phyloP scores from a whole-genome alignment of 805 yeast species.

The Wickerhamiella vanderwaltii region DNA sequence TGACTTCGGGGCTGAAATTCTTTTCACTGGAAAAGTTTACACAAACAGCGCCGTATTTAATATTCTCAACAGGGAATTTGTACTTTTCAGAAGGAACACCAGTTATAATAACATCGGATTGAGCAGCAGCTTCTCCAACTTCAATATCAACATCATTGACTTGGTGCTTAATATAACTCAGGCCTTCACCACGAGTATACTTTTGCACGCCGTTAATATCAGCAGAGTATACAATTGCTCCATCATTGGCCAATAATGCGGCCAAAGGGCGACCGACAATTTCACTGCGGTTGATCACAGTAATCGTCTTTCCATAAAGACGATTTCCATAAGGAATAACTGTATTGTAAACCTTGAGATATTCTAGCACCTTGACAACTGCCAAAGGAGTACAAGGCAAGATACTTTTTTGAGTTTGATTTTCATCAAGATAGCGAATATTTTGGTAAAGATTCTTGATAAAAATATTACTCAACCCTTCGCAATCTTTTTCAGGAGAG shows the following conservation, averaged over 20 bases:
- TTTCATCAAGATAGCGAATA: conserved; percentile 64
- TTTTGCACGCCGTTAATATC: conserved; percentile 80
- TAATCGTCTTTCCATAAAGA: conserved; percentile 81
- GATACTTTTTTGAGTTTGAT: conserved; percentile 60
- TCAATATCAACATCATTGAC: conserved; percentile 47
- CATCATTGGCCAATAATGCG: conserved; percentile 90
- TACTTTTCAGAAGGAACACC: conserved; percentile 83
- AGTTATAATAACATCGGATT: conserved; percentile 85
- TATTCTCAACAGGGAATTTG: conserved; percentile 72
- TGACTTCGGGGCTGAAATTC: conserved; percentile 70
- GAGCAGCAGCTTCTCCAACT: conserved; percentile 52
- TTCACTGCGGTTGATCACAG: conserved; percentile 87
- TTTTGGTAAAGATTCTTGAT: conserved; percentile 94
- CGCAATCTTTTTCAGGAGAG: conserved; percentile 86
- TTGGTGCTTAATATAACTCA: conserved; percentile 68
- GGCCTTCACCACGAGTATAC: conserved; percentile 88
- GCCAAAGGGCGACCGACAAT: conserved; percentile 97
- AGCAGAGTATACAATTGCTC: conserved; percentile 88
- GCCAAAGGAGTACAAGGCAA: conserved; percentile 96
- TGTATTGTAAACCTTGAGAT: conserved; percentile 73
- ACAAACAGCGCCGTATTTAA: conserved; percentile 80
- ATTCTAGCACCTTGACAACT: conserved; percentile 83
- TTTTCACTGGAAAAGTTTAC: conserved; percentile 81
- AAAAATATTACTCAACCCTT: conserved; percentile 82
- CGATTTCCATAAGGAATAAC: conserved; percentile 81